Base-by-base conservation (phyloP, 2,329 filamentous ascomycete genomes). In the Geosmithia putterillii region DNA sequence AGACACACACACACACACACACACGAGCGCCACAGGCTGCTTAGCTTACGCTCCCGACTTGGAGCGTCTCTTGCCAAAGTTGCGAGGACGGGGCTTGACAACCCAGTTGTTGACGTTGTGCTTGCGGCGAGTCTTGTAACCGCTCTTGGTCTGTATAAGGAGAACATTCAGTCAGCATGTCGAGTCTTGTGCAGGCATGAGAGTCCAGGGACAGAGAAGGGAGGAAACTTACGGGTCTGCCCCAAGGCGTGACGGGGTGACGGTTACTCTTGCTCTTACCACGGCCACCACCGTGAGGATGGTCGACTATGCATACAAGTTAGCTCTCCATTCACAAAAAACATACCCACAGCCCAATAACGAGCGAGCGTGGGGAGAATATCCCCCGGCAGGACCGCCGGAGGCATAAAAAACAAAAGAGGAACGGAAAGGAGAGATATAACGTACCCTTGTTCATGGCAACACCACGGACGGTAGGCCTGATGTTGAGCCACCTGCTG, bases 231-330 rank as follows among this genome's bases (percentile, higher is more conserved):
- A 94, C 88, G 58, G 87, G 90, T 59, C 80, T 83, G 61, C 94
- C 92, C 92, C 94, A 98, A 46, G 92, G 92, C 67, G 87, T 95
- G 54, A 92, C 87, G 28, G 94, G 92, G 59, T 94, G 75, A 48
- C 89, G 80, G 60, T 95, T 95, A 79, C 92, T 88, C 86, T 98
- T 98, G 45, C 88, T 95, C 70, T 98, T 98, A 70, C 92, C 92
- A 74, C 94, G 80, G 66, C 92, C 92, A 84, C 92, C 92, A 76
- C 92, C 92, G 64, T 98, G 92, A 57, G 92, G 92, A 74, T 98
- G 92, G 58, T 98, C 92, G 55, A 81, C 85, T 79, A 55, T 38
- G 47, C 15, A 8, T 6, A 14, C 7, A 19, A 15, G 37, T 20
- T 5, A 20, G 18, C 15, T 15, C 18, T 20, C 36, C 7, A 25